Conservation (phyloP, 495 filamentous ascomycete genomes). For the Aspergillus campestris region DNA sequence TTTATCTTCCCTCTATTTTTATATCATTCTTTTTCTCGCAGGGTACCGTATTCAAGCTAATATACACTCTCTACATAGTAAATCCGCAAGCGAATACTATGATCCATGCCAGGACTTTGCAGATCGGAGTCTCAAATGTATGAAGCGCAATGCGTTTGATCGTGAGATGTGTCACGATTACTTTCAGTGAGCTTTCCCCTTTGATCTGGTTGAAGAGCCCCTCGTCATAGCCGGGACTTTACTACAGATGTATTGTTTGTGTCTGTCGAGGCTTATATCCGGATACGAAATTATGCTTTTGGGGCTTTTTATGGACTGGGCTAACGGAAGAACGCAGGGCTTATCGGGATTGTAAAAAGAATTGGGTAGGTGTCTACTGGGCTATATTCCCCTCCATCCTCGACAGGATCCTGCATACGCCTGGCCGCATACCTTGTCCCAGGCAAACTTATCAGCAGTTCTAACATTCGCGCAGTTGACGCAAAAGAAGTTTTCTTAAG, state of each 20-base stretch:
- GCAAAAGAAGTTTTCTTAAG: conserved; percentile 9
- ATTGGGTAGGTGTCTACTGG: conserved; percentile 59
- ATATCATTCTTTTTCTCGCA: too few relatives aligned
- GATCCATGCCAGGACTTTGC: conserved; percentile 96
- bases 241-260: neutral
- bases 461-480: conserved; percentile 13
- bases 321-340: conserved; percentile 46
- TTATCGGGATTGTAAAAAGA: conserved; percentile 89
- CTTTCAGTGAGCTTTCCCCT: conserved; percentile 61
- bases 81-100: conserved; percentile 74
- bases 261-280: neutral
- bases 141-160: conserved; percentile 79
- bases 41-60: neutral
- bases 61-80: conserved; percentile 43
- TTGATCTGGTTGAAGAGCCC: conserved; percentile 4
- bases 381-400: neutral
- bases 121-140: conserved; percentile 70
- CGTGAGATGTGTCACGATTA: conserved; percentile 84
- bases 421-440: too few relatives aligned
- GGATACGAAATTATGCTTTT: neutral
- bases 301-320: conserved; percentile 2
- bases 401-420: neutral
- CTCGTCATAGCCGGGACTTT: neutral
- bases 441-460: too few relatives aligned
- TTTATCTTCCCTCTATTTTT: too few relatives aligned